A percentile compares a stretch with the other conserved stretches of the same genome.
Conservation (phyloP, 495 filamentous ascomycete species). For the Aspergillus ellipticus region DNA sequence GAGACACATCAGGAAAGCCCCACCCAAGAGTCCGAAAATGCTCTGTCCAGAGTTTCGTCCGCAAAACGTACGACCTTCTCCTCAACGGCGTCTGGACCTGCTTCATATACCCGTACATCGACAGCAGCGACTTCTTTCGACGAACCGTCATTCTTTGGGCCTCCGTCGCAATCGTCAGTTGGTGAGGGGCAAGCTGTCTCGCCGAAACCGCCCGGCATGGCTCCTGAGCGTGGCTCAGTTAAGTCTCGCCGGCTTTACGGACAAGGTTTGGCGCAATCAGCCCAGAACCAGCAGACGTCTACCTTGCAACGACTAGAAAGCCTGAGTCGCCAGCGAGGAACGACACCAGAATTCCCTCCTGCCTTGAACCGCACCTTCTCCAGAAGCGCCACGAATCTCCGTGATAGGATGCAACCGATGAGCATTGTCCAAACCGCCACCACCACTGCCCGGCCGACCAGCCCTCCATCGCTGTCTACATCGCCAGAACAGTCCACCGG, state of each 20-base stretch:
- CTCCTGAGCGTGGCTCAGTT: constrained; percentile 49
- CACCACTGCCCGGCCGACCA: constrained; percentile 41
- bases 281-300: constrained; percentile 75
- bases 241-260: constrained; percentile 82
- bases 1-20: constrained; percentile 23
- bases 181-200: neutral
- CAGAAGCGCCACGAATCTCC: constrained; percentile 53
- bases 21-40: constrained; percentile 48
- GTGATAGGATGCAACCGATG: constrained; percentile 53
- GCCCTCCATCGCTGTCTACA: constrained; percentile 46
- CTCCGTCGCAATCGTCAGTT: constrained; percentile 25
- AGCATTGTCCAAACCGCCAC: constrained; percentile 36
- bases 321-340: constrained; percentile 51
- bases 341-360: constrained; percentile 34
- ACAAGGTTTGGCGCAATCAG: constrained; percentile 72
- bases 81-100: constrained; percentile 73
- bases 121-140: constrained; percentile 90
- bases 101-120: constrained; percentile 66
- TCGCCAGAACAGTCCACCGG: constrained; percentile 31
- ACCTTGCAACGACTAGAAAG: constrained; percentile 76
- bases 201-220: constrained; percentile 26
- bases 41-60: constrained; percentile 61
- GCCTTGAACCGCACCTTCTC: constrained; percentile 40
- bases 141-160: constrained; percentile 61
- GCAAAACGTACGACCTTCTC: constrained; percentile 80